Percentiles rank a stretch among this genome's conserved stretches.
Conservation (phyloP, 495 filamentous ascomycete genomes). For the Penicillium parvum region DNA sequence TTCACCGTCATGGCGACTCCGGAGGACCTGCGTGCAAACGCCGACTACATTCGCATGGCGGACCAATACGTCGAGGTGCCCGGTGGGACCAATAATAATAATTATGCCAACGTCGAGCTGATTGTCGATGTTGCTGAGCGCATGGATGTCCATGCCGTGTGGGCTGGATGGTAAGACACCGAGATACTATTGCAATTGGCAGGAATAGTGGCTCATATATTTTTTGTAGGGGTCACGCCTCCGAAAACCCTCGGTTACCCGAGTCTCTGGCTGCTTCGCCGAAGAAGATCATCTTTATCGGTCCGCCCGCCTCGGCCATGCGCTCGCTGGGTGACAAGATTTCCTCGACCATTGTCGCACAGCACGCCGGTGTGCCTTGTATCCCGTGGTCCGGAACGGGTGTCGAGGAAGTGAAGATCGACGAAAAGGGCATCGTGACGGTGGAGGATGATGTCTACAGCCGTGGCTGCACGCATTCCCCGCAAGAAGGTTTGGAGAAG, state of each 20-base stretch:
- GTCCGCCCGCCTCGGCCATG: conserved; percentile 96
- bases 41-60: conserved; percentile 99
- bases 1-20: conserved; percentile 99
- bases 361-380: conserved; percentile 94
- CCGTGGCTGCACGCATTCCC: conserved; percentile 83
- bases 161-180: conserved; percentile 99
- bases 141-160: conserved; percentile 96
- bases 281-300: conserved; percentile 98
- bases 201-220: too few species aligned
- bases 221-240: conserved; percentile 98
- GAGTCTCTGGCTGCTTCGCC: conserved; percentile 93
- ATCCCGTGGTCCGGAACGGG: conserved; percentile 98
- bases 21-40: conserved; percentile 96
- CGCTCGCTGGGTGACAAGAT: conserved; percentile 99
- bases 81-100: conserved; percentile 99
- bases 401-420: conserved; percentile 74
- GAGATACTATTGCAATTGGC: too few species aligned
- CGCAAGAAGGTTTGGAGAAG: conserved; percentile 82
- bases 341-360: conserved; percentile 97
- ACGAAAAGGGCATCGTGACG: conserved; percentile 82
- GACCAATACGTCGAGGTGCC: conserved; percentile 98
- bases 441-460: conserved; percentile 83
- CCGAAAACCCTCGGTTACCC: conserved; percentile 95
- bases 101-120: conserved; percentile 98
- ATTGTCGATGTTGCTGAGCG: conserved; percentile 99